A percentile compares a stretch with the other conserved stretches of the same genome.
Conservation (phyloP, 352 stramenopile genomes). For the Aphanomyces astaci region DNA sequence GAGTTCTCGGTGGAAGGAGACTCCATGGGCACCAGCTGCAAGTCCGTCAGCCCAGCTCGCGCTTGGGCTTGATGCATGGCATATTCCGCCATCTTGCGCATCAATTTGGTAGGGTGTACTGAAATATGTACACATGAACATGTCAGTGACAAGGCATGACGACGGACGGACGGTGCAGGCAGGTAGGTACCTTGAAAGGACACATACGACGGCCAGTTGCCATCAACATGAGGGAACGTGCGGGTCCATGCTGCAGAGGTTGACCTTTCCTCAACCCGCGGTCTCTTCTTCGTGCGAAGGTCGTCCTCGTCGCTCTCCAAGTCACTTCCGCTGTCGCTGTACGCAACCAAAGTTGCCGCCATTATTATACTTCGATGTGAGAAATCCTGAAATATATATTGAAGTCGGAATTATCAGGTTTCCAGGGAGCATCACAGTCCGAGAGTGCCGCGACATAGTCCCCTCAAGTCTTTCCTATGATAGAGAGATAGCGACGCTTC, state of each 20-base stretch:
- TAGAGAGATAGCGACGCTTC: no score
- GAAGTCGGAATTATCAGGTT: no score
- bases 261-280: conserved; percentile 26
- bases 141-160: not conserved
- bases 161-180: no score
- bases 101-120: conserved; percentile 18
- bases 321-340: not conserved
- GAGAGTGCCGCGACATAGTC: no score
- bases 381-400: not conserved
- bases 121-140: conserved; percentile 27
- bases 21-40: conserved; percentile 33
- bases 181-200: conserved; percentile 10
- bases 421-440: no score
- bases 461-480: no score
- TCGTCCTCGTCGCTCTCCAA: not conserved
- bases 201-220: conserved; percentile 78
- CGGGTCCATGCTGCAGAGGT: conserved; percentile 38
- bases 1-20: not conserved
- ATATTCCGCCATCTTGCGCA: conserved; percentile 27
- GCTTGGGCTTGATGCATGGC: conserved; percentile 34
- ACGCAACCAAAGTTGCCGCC: conserved; percentile 6
- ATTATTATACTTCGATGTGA: not conserved
- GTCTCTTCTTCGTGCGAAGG: conserved; percentile 32
- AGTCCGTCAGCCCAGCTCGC: conserved; percentile 20
- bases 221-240: conserved; percentile 62